phyloP scores from a whole-genome alignment of 2,329 filamentous ascomycete species.

The Neoarthrinium moseri region DNA sequence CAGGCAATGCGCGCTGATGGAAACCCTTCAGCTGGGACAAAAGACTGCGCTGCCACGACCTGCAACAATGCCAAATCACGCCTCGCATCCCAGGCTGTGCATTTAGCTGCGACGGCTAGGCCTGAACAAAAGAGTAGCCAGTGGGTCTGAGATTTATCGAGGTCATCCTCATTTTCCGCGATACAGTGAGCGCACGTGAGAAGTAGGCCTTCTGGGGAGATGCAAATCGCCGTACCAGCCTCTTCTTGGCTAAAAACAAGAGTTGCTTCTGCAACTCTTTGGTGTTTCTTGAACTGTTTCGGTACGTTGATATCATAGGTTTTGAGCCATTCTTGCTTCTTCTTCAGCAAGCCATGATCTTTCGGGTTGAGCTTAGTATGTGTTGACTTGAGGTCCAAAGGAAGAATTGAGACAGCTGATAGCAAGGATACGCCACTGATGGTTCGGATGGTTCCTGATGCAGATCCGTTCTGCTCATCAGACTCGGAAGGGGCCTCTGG shows the following conservation, averaged over 20 bases:
- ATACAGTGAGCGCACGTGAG: conserved; percentile 52
- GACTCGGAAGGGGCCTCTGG: no score
- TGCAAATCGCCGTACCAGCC: conserved; percentile 50
- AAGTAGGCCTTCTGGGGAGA: conserved; percentile 40
- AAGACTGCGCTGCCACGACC: conserved; percentile 27
- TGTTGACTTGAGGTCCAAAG: conserved; percentile 11
- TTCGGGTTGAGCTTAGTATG: conserved; percentile 3
- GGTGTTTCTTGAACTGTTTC: conserved; percentile 5
- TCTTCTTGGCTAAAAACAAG: conserved; percentile 48
- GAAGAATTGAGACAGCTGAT: no score
- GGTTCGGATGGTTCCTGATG: no score
- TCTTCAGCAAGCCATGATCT: conserved; percentile 6
- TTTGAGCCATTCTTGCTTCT: conserved; percentile 10
- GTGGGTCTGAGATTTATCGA: conserved; percentile 24
- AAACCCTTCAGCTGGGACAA: background rate
- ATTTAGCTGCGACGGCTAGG: conserved; percentile 34
- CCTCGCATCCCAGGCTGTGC: conserved; percentile 37
- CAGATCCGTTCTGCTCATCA: no score
- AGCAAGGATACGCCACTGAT: no score
- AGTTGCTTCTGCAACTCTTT: conserved; percentile 20
- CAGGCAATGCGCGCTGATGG: background rate
- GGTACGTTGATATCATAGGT: conserved; percentile 5
- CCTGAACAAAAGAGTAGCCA: conserved; percentile 45
- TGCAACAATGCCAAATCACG: conserved; percentile 47
- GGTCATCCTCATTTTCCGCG: conserved; percentile 36